Conservation (phyloP, 1,139 yeast species). For the Geotrichum histeridarum region DNA sequence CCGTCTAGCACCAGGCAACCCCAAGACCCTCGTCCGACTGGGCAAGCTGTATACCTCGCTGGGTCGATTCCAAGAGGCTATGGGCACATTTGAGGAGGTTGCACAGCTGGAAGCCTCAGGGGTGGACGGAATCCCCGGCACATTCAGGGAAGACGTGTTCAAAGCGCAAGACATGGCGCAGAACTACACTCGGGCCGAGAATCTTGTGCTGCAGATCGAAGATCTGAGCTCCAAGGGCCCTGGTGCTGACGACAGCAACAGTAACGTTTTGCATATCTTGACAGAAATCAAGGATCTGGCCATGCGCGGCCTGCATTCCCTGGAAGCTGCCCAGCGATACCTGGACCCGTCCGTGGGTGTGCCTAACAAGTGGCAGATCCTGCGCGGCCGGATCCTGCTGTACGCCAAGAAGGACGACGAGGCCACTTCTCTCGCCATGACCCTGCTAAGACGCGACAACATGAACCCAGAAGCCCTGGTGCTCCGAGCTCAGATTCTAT, state of each 20-base stretch:
- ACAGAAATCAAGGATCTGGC: constrained; percentile 20
- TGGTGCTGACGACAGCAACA: constrained; percentile 7
- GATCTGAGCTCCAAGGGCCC: constrained; percentile 14
- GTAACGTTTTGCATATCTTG: constrained; percentile 12
- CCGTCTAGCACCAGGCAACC: constrained; percentile 33
- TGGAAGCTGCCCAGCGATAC: constrained; percentile 38
- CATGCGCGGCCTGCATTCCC: constrained; percentile 36
- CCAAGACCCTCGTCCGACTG: constrained; percentile 37
- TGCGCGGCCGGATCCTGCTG: constrained; percentile 34
- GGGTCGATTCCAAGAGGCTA: constrained; percentile 38
- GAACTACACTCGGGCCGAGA: constrained; percentile 34
- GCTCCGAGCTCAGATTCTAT: constrained; percentile 38
- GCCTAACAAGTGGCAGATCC: constrained; percentile 38
- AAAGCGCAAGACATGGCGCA: constrained; percentile 38
- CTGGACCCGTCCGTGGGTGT: constrained; percentile 36
- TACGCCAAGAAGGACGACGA: constrained; percentile 35
- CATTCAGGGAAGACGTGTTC: constrained; percentile 31
- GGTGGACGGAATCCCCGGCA: constrained; percentile 25
- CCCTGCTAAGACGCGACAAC: constrained; percentile 35
- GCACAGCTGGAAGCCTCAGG: constrained; percentile 13
- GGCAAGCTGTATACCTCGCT: constrained; percentile 37
- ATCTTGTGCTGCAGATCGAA: constrained; percentile 26
- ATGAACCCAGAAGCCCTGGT: constrained; percentile 40
- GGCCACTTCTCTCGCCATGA: constrained; percentile 38
- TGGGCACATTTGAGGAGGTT: constrained; percentile 27